A percentile compares a stretch with the other conserved stretches of the same genome.
phyloP scores from a whole-genome alignment of 2,329 filamentous ascomycete genomes.

The Ceratocystis alfenasii region DNA sequence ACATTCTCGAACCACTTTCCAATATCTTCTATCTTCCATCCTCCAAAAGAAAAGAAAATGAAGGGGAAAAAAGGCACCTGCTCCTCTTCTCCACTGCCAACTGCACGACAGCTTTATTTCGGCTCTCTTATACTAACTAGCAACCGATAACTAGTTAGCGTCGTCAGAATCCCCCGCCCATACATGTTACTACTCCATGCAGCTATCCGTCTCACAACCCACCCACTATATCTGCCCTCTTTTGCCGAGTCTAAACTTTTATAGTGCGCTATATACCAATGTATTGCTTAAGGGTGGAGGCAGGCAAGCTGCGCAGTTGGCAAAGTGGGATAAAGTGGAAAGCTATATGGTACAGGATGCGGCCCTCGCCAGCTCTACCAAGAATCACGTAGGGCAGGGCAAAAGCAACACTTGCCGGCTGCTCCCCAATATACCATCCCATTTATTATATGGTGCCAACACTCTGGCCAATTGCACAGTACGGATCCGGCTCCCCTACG shows the following conservation, averaged over 20 bases:
- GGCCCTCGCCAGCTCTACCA: background rate
- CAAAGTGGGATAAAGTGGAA: background rate
- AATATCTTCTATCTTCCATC: background rate
- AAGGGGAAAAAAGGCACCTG: background rate
- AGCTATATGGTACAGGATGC: background rate
- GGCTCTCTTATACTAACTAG: background rate
- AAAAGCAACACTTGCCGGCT: background rate
- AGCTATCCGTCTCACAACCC: background rate
- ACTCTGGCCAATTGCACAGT: background rate
- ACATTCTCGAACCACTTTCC: background rate
- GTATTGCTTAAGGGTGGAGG: background rate
- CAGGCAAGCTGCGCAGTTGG: background rate
- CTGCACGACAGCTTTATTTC: background rate
- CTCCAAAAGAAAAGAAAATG: background rate
- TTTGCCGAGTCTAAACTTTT: background rate
- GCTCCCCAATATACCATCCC: background rate
- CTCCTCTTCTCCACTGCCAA: background rate
- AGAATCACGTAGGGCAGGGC: background rate
- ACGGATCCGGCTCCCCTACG: background rate
- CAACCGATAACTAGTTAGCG: background rate
- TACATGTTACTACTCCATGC: background rate
- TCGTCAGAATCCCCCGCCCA: background rate
- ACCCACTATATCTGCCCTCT: background rate
- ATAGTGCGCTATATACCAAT: constrained; percentile 3
- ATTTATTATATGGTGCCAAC: background rate